Conservation (phyloP, 768 basidiomycete genomes). For the Xerocomellus intermedius region DNA sequence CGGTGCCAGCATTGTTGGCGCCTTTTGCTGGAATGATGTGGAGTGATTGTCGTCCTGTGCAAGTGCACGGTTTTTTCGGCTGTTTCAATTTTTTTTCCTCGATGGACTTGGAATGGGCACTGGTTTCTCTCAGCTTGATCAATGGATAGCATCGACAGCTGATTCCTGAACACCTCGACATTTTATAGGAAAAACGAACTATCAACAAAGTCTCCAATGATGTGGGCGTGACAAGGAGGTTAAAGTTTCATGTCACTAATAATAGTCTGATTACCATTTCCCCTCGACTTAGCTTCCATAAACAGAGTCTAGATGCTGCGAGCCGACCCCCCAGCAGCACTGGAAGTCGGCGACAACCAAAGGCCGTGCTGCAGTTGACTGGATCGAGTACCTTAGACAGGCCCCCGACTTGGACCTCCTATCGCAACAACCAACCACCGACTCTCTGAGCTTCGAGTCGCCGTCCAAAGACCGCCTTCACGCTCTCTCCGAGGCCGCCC, state of each 20-base stretch:
- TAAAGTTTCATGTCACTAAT: background rate
- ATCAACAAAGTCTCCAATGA: background rate
- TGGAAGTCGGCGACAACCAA: background rate
- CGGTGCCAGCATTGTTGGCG: background rate
- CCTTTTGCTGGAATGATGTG: background rate
- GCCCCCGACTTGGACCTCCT: background rate
- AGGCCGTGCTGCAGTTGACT: background rate
- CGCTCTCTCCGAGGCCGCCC: background rate
- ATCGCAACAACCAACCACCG: background rate
- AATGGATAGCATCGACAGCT: background rate
- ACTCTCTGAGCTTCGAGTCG: background rate
- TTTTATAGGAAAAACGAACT: background rate
- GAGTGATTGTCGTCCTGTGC: background rate
- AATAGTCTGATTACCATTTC: no score
- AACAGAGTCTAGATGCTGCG: background rate
- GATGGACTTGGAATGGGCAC: background rate
- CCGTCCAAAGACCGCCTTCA: background rate
- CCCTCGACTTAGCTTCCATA: no score
- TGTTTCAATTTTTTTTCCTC: background rate
- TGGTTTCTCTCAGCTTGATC: background rate
- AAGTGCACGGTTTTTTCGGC: background rate
- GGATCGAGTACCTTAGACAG: background rate
- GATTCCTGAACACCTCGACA: background rate
- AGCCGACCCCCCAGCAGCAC: background rate
- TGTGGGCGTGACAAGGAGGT: no score